Evolutionary conservation across 2,329 filamentous ascomycete genomes (phyloP), one percentile per base, ranked within the genome.

Genomic region (Calonectria pauciramosa): DNA sequence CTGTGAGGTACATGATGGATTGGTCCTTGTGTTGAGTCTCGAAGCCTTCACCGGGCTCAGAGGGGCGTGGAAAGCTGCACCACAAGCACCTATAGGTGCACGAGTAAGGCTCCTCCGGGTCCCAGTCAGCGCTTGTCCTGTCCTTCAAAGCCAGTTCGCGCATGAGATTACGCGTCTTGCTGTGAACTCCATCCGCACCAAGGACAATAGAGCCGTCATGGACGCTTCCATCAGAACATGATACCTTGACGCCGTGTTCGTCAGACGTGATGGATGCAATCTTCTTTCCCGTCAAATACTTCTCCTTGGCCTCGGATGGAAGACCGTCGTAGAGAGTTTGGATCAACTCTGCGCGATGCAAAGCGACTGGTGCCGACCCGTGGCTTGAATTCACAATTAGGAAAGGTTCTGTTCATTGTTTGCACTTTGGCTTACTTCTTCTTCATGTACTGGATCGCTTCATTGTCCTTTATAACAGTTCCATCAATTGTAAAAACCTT

Each of bases 181-280:
- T 80, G 65, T 80, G 66, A 14, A 80, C 74, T 3, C 78, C 78
- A 52, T 80, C 78, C 13, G 75, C 64, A 0, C 78, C 78, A 51
- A 80, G 69, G 0, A 80, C 38, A 1, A 80, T 72, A 7, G 78
- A 75, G 1, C 66, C 78, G 0, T 49, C 51, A 23, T 73, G 74
- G 0, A 51, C 6, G n/a, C 18, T 76, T 0, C 78, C 76, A 18
- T 80, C 78, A 18, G 73, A 63, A 4, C 78, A 80, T 5, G 68
- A 64, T 1, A 80, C 77, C 13, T 69, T 68, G 2, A 80, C 77
- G 0, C 69, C 69, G 7, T 73, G 52, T 0, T 68, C 36, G 1
- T 70, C 49, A 0, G 77, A 76, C 0, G n/a, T 23, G 0, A 79
- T 72, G 0, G 70, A 52, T 0, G 68, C 66, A 6, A 78, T 72